phyloP scores from a whole-genome alignment of 78 protist genomes.

The Isochrysis galbana region DNA sequence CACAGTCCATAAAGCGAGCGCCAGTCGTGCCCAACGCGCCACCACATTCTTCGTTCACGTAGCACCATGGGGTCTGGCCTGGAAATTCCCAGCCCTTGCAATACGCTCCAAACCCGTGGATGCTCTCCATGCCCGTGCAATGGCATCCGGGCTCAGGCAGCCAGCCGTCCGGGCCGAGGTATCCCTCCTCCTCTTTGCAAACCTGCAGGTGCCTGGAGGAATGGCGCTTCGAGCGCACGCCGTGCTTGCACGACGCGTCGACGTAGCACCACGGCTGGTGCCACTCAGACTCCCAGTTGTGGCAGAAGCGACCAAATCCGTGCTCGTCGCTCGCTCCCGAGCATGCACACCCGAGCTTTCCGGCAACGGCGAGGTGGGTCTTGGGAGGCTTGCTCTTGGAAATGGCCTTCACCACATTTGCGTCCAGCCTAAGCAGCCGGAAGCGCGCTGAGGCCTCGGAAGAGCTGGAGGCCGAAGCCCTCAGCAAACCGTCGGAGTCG shows the following conservation, averaged over 20 bases:
- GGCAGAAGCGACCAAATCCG: not conserved
- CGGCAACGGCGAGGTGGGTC: not conserved
- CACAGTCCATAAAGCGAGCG: not conserved
- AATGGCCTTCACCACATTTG: not conserved
- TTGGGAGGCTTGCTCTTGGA: not conserved
- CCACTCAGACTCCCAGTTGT: not conserved
- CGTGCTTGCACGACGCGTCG: not conserved
- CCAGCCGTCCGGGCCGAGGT: not conserved
- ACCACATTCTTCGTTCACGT: not conserved
- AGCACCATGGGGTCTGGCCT: not conserved
- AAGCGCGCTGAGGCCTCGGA: not conserved
- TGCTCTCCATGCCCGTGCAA: not conserved
- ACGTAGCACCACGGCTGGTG: not conserved
- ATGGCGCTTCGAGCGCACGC: not conserved
- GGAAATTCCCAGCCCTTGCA: not conserved
- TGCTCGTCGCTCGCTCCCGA: not conserved
- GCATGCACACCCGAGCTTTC: not conserved
- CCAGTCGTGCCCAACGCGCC: not conserved
- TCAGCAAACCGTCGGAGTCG: not conserved
- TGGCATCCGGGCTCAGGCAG: not conserved
- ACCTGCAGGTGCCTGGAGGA: not conserved
- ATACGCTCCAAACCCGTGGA: not conserved
- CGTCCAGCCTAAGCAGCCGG: not conserved
- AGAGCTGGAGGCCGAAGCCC: not conserved
- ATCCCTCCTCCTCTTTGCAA: not conserved